A percentile compares a stretch with the other conserved stretches of the same genome.
Evolutionary conservation across 495 filamentous ascomycete genomes (phyloP).

Genomic region (Arthonia radiata): DNA sequence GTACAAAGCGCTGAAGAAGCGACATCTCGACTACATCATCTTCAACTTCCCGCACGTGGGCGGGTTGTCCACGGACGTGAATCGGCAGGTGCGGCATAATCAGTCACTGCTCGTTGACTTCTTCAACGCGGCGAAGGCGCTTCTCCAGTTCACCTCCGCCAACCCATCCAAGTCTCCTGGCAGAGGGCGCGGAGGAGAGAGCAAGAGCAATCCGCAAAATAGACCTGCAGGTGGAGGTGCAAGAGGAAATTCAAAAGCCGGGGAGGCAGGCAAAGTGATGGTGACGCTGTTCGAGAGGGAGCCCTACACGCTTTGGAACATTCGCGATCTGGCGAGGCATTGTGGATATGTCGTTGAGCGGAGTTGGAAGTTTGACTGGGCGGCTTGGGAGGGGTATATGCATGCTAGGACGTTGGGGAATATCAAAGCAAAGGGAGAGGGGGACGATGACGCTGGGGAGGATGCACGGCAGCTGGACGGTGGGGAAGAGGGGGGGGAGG

Average conservation of each 20-base stretch:
- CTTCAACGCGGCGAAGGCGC: conserved; percentile 35
- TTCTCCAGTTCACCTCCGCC: conserved; percentile 10
- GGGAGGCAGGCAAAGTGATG: conserved; percentile 45
- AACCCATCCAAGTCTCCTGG: not conserved
- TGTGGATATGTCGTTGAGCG: conserved; percentile 45
- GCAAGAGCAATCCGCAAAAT: too few relatives aligned
- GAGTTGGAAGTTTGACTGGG: conserved; percentile 54
- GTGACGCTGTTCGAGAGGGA: conserved; percentile 80
- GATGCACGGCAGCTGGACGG: conserved; percentile 12
- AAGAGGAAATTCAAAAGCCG: conserved; percentile 14
- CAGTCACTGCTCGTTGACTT: conserved; percentile 63
- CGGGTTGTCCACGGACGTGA: conserved; percentile 74
- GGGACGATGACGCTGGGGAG: conserved; percentile 25
- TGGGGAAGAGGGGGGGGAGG: conserved; percentile 10
- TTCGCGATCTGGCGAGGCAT: conserved; percentile 62
- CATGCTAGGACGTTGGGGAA: conserved; percentile 75
- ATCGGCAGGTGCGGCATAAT: conserved; percentile 77
- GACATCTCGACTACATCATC: conserved; percentile 44
- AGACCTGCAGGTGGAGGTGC: not conserved
- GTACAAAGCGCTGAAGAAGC: conserved; percentile 14
- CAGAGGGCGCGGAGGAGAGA: not conserved
- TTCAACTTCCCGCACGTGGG: conserved; percentile 98
- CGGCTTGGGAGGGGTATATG: conserved; percentile 58
- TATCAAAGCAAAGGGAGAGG: conserved; percentile 20
- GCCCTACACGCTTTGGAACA: conserved; percentile 89